A percentile compares a stretch with the other conserved stretches of the same genome.
These are phyloP conservation scores for Aspergillus bridgeri DNA, from an alignment of 495 filamentous ascomycete species.

Conservation along the genomic window DNA sequence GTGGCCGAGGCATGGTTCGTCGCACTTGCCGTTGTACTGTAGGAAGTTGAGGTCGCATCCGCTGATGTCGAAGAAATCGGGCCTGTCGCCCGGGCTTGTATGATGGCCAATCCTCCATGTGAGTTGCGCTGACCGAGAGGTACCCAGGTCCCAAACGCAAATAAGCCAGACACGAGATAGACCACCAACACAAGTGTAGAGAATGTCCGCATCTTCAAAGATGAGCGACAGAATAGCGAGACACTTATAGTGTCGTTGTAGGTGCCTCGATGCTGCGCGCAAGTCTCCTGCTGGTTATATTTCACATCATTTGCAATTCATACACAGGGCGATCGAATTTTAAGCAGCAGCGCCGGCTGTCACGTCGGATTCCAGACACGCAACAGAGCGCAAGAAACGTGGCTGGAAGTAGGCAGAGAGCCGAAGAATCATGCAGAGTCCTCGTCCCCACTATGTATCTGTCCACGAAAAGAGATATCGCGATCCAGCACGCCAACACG, in stretches of 20 bases:
- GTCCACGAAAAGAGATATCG: not conserved
- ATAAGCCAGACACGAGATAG: constrained; percentile 12
- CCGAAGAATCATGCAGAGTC: not conserved
- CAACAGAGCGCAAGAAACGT: constrained; percentile 16
- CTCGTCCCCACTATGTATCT: constrained; percentile 16
- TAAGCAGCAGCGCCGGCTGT: not conserved
- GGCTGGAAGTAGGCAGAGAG: constrained; percentile 2
- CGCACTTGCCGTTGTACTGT: constrained; percentile 7
- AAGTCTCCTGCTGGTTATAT: not conserved
- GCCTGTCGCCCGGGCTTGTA: constrained; percentile 12
- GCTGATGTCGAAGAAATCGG: constrained; percentile 8
- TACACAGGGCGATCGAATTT: not conserved
- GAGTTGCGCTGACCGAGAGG: constrained; percentile 11
- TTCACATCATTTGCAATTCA: not conserved
- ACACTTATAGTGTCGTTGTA: not conserved
- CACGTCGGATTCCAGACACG: not conserved
- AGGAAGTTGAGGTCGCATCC: constrained; percentile 5
- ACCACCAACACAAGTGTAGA: constrained; percentile 10
- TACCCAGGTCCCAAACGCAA: constrained; percentile 15
- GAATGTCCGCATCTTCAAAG: constrained; percentile 15
- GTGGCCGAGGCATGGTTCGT: constrained; percentile 17
- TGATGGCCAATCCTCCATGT: constrained; percentile 11
- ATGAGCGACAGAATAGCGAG: not conserved
- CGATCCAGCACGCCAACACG: constrained; percentile 6
- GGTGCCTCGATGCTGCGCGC: constrained; percentile 1